Percentiles rank a stretch among this genome's conserved stretches.
These are phyloP conservation scores for Prunus mume DNA, from an alignment of 306 rosid species.

Conservation along the genomic window DNA sequence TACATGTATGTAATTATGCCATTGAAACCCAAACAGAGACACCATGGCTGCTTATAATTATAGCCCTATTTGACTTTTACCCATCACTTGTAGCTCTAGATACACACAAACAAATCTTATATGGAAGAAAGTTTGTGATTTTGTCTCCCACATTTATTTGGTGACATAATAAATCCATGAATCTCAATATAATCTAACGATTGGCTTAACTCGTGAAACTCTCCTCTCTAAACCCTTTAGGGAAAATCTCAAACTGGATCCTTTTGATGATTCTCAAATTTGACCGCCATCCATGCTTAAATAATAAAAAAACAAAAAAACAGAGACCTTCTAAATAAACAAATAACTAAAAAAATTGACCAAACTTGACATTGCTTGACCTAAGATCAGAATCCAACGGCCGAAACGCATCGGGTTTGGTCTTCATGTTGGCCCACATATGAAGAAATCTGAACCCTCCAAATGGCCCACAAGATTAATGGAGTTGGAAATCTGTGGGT, in stretches of 20 bases:
- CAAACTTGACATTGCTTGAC: constrained; percentile 49
- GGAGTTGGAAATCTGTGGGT: constrained; percentile 26
- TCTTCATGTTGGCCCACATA: constrained; percentile 15
- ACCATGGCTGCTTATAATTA: constrained; percentile 19
- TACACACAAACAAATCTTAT: constrained; percentile 46
- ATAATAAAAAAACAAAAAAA: neutral
- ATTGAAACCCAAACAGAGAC: constrained; percentile 7
- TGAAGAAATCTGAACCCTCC: neutral
- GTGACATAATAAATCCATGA: constrained; percentile 14
- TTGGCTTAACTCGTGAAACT: constrained; percentile 20
- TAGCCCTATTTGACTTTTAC: constrained; percentile 36
- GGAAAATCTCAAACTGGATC: constrained; percentile 46
- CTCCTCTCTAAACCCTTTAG: constrained; percentile 13
- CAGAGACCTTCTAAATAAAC: neutral
- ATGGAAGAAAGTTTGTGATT: constrained; percentile 40
- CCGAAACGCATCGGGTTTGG: neutral
- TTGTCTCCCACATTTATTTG: constrained; percentile 41
- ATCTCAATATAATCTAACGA: constrained; percentile 8
- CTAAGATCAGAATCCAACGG: constrained; percentile 41
- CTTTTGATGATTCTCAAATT: constrained; percentile 49
- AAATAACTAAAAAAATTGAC: constrained; percentile 26
- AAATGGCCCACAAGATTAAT: constrained; percentile 11
- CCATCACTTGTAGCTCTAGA: constrained; percentile 42
- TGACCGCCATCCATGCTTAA: constrained; percentile 31
- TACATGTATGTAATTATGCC: neutral